phyloP scores from a whole-genome alignment of 768 basidiomycete species.

The Lactarius vividus region DNA sequence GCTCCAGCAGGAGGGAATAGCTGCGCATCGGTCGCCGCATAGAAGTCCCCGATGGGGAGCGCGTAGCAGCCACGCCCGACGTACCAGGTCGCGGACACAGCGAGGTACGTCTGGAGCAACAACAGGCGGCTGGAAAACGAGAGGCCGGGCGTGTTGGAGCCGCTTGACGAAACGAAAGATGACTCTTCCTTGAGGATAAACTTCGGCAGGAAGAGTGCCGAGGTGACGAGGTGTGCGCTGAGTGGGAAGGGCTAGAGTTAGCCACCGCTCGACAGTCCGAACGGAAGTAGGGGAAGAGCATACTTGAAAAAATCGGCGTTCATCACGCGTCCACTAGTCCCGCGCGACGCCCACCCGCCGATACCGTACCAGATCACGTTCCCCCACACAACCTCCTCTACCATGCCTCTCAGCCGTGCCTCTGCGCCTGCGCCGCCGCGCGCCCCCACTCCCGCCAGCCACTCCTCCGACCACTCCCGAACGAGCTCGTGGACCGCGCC shows the following conservation, averaged over 20 bases:
- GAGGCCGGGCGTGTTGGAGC: slow-evolving; percentile 15
- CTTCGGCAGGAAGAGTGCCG: slow-evolving; percentile 57
- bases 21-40: slow-evolving; percentile 29
- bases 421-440: slow-evolving; percentile 16
- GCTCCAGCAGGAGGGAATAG: slow-evolving; percentile 26
- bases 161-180: slow-evolving; percentile 4
- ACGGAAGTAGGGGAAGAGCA: slow-evolving; percentile 33
- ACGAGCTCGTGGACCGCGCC: slow-evolving; percentile 25
- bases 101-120: slow-evolving; percentile 57
- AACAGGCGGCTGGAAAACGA: slow-evolving; percentile 44
- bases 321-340: slow-evolving; percentile 36
- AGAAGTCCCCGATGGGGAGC: slow-evolving; percentile 52
- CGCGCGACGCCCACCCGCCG: slow-evolving; percentile 45
- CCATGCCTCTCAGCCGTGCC: slow-evolving; percentile 45
- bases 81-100: slow-evolving; percentile 49
- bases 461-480: slow-evolving; percentile 27
- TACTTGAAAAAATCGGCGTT: slow-evolving; percentile 60
- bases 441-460: slow-evolving; percentile 1
- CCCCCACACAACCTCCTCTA: slow-evolving; percentile 61
- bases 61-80: slow-evolving; percentile 52
- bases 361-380: slow-evolving; percentile 54
- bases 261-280: not conserved
- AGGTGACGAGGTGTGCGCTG: slow-evolving; percentile 69
- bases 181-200: slow-evolving; percentile 35
- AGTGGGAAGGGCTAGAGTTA: not conserved